These are phyloP conservation scores for Blastobotrys americana DNA, from an alignment of 805 yeast genomes.

Conservation along the genomic window DNA sequence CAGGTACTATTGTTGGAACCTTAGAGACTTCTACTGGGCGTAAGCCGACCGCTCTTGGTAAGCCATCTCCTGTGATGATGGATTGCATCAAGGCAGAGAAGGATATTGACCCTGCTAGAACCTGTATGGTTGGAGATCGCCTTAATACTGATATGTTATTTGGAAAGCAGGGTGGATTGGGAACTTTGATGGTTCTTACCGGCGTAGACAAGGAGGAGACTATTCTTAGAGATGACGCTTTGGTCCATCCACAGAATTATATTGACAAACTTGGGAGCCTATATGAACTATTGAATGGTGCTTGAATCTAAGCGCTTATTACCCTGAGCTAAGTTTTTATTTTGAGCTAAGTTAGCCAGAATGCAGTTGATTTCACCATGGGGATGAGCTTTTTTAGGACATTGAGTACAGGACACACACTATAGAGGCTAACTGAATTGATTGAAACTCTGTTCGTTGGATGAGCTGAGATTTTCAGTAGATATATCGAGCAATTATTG, in stretches of 20 bases:
- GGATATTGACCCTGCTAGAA: conserved; percentile 44
- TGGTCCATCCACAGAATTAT: conserved; percentile 55
- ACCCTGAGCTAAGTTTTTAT: no score
- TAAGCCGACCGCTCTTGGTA: conserved; percentile 84
- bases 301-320: no score
- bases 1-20: conserved; percentile 82
- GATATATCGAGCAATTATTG: no score
- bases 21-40: conserved; percentile 72
- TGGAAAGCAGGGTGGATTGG: conserved; percentile 81
- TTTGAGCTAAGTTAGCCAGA: no score
- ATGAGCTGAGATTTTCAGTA: no score
- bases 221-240: conserved; percentile 37
- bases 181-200: conserved; percentile 78
- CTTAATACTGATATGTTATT: conserved; percentile 91
- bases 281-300: conserved; percentile 48
- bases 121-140: conserved; percentile 94
- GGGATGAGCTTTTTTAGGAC: no score
- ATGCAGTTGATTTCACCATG: no score
- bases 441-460: no score
- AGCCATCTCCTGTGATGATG: conserved; percentile 86
- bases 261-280: conserved; percentile 73
- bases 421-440: no score
- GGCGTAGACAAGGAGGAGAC: conserved; percentile 79
- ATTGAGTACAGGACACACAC: no score
- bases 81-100: conserved; percentile 70